These are phyloP conservation scores for Paramecium octaurelia DNA, from an alignment of 73 alveolate genomes.

Conservation along the genomic window DNA sequence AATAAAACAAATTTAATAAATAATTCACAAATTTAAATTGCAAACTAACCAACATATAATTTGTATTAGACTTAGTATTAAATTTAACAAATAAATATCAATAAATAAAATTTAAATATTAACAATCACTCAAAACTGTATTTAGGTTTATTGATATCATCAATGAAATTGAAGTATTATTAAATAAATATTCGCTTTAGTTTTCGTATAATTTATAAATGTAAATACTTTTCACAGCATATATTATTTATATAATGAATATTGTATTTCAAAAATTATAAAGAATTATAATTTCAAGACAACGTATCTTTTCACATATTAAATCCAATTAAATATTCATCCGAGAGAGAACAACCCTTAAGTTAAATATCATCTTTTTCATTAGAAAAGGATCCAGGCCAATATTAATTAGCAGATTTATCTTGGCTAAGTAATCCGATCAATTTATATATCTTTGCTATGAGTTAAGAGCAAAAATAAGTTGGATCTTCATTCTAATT, in stretches of 20 bases:
- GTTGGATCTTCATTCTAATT: neutral
- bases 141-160: too few species aligned
- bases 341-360: neutral
- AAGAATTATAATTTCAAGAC: neutral
- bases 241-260: too few species aligned
- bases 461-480: slow-evolving; percentile 18
- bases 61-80: too few species aligned
- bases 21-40: neutral
- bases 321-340: slow-evolving; percentile 24
- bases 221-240: too few species aligned
- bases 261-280: neutral
- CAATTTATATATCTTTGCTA: neutral
- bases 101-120: too few species aligned
- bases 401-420: neutral
- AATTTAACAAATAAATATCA: too few species aligned
- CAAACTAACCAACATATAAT: neutral
- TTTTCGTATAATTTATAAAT: too few species aligned
- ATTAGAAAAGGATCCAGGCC: slow-evolving; percentile 53
- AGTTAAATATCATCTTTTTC: slow-evolving; percentile 16
- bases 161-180: too few species aligned
- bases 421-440: neutral
- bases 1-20: neutral
- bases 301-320: neutral
- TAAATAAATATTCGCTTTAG: too few species aligned
- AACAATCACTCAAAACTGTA: too few species aligned